Evolutionary conservation across 2,329 filamentous ascomycete species (phyloP), one percentile per base, ranked within the genome.

Genomic region (Colletotrichum sp.): DNA sequence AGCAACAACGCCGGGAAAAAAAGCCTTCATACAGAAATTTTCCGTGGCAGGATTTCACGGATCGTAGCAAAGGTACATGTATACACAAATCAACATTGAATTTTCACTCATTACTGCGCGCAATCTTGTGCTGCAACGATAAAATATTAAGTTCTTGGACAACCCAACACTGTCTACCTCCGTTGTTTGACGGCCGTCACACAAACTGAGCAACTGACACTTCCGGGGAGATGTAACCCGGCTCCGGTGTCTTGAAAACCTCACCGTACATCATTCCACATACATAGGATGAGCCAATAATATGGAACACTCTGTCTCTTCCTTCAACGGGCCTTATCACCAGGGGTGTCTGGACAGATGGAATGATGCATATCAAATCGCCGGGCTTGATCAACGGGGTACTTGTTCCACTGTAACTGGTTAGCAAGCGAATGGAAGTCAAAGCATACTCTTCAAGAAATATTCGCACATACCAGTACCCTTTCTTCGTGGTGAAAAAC

Each of bases 121-220:
- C 18, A 22, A 22, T 13, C 12, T 0, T 48, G n/a, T 13, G 1
- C 10, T 22, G 6, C 18, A 22, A 48, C 0, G 1, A 7, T 48
- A 1, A 8, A 13, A n/a, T 0, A 6, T 1, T 8, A 13, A 0
- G 44, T 0, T 7, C n/a, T 48, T 48, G 4, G n/a, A 3, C 10
- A 22, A 52, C 18, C 39, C 18, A 22, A 13, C 10, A 52, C 10
- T 22, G 1, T 52, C 1, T 22, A 22, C 2, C n/a, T 48, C 9
- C 0, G 1, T 0, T 12, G n/a, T 22, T 16, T 26, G 55, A 59
- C 0, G 55, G 3, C 16, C 55, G 2, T 59, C 55, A 59, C 55
- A 26, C 2, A 28, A 59, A 59, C 12, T 18, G 55, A 1, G 24
- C 24, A 59, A 59, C 1, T 13, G 26, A 28, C 7, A 18, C 22